Evolutionary conservation across 345 rosid species (phyloP), one percentile per base, ranked within the genome.

Genomic region (Raphanus sativus): DNA sequence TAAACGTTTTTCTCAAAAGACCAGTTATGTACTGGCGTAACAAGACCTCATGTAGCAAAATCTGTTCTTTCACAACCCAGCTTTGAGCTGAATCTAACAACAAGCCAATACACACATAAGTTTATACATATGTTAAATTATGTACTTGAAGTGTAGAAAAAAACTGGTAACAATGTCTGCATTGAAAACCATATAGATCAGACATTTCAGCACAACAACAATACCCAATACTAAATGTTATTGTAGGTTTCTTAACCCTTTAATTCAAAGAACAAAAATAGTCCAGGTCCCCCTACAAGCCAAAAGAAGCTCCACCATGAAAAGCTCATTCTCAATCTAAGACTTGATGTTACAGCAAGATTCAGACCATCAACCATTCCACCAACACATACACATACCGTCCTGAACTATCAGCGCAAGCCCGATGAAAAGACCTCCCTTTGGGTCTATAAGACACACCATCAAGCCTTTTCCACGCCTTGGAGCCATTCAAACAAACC

Each of bases 291-390:
- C n/a, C n/a, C n/a, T n/a, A n/a, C 55, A 78, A 34, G 70, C 82
- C 82, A 77, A 86, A 68, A 83, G 61, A 74, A 90, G 88, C 64
- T 90, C 95, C 40, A 89, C 88, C 34, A 90, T 81, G 65, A 90
- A 90, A 30, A 90, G 89, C 84, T 92, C 97, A 24, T 90, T 92
- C 21, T 90, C 90, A 95, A 95, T 73, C 86, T 67, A 69, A 95
- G 80, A 68, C 90, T 94, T 10, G 84, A 70, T 10, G 86, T 10
- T 54, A 84, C 98, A 13, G 72, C 84, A 55, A 88, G 87, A 28
- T 86, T 71, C 32, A 81, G 29, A 42, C 91, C 97, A 77, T 95
- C 90, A 11, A 89, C 91, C 99, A 92, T 95, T 40, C 99, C 99
- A 0, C 99, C 99, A 83, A 89, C 73, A 92, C 84, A 71, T 85